A percentile compares a stretch with the other conserved stretches of the same genome.
These are phyloP conservation scores for Zychaea mexicana DNA, from an alignment of 371 early-diverging fungal genomes.

Conservation along the genomic window DNA sequence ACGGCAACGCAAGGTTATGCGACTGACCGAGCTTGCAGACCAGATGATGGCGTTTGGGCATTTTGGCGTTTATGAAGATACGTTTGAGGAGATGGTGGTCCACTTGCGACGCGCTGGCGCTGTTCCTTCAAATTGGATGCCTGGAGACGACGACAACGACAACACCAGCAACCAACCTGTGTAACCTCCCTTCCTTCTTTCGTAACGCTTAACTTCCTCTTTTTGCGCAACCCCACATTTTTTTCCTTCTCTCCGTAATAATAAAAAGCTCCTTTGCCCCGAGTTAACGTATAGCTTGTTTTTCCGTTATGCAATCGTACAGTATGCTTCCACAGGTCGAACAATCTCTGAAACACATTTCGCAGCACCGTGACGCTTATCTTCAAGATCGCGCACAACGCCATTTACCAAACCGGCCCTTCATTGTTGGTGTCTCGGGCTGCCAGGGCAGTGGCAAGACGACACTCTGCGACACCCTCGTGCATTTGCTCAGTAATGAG, in stretches of 20 bases:
- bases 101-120: conserved; percentile 63
- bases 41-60: conserved; percentile 76
- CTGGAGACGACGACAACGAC: conserved; percentile 18
- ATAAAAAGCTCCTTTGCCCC: not conserved
- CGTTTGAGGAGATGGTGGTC: conserved; percentile 78
- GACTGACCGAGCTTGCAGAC: conserved; percentile 74
- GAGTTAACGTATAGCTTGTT: not conserved
- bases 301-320: conserved; percentile 10
- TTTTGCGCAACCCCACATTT: not conserved
- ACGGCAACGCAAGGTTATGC: conserved; percentile 56
- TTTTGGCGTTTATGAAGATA: conserved; percentile 73
- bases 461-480: conserved; percentile 60
- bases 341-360: conserved; percentile 41
- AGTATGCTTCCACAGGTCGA: conserved; percentile 44
- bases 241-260: not conserved
- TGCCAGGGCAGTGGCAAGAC: conserved; percentile 86
- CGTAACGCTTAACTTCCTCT: not conserved
- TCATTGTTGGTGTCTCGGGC: conserved; percentile 75
- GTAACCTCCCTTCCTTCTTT: no score
- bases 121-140: conserved; percentile 66
- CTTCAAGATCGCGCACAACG: conserved; percentile 17
- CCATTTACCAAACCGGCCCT: conserved; percentile 40
- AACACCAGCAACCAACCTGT: no score
- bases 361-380: conserved; percentile 35
- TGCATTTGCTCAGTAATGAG: conserved; percentile 35